phyloP scores from a whole-genome alignment of 495 filamentous ascomycete genomes.

The Daldinia grandis region DNA sequence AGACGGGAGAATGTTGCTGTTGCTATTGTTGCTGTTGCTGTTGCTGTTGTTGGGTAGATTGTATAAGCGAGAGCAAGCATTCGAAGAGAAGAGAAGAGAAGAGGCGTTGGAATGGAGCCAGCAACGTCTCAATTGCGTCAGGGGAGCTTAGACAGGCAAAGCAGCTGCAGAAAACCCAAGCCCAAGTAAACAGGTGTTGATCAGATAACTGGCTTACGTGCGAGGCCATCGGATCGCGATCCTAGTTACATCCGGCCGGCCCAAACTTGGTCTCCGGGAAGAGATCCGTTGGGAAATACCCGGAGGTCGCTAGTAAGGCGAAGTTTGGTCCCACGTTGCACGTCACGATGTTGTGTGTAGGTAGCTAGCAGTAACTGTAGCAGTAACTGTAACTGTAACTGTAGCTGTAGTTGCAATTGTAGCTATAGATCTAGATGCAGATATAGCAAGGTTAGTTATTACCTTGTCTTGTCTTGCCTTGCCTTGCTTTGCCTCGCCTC shows the following conservation, averaged over 20 bases:
- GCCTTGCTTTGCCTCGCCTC: not conserved
- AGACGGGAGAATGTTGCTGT: not conserved
- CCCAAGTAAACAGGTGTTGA: constrained; percentile 20
- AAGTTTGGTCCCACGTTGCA: constrained; percentile 16
- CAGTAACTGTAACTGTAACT: not conserved
- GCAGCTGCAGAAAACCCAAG: constrained; percentile 11
- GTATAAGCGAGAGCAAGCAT: not conserved
- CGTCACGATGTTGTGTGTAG: no score
- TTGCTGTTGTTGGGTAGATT: not conserved
- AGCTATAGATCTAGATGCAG: no score
- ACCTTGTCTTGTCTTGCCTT: not conserved
- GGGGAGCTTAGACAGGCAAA: not conserved
- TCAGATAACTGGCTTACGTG: constrained; percentile 25
- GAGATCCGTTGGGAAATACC: constrained; percentile 13
- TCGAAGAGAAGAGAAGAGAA: constrained; percentile 1
- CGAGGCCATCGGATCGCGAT: constrained; percentile 33
- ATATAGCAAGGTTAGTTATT: not conserved
- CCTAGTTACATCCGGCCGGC: constrained; percentile 36
- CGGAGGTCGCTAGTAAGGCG: constrained; percentile 14
- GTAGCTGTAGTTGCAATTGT: not conserved
- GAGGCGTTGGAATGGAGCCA: constrained; percentile 19
- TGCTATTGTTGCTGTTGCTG: not conserved
- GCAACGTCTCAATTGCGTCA: constrained; percentile 13
- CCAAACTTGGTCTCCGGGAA: constrained; percentile 28
- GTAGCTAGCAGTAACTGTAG: no score